phyloP scores from a whole-genome alignment of 768 basidiomycete species.

The Harrya chromipes region DNA sequence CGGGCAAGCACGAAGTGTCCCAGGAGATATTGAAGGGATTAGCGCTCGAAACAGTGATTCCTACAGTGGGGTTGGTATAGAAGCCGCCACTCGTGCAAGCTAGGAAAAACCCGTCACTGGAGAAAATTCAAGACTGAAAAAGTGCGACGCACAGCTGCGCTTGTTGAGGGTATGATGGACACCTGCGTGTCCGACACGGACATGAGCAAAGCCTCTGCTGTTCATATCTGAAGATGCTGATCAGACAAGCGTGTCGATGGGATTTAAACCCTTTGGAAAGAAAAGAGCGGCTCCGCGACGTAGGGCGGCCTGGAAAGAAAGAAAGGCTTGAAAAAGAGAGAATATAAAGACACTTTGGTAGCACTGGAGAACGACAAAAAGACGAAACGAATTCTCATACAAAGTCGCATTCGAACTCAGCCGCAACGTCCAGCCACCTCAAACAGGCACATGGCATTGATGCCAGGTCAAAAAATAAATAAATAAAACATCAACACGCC shows the following conservation, averaged over 20 bases:
- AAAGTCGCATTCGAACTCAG: constrained; percentile 25
- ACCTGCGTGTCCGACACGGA: constrained; percentile 26
- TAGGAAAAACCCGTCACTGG: constrained; percentile 17
- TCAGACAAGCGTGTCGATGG: constrained; percentile 1
- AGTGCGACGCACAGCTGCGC: constrained; percentile 23
- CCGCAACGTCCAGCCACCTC: constrained; percentile 11
- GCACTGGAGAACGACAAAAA: constrained; percentile 7
- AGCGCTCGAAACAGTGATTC: constrained; percentile 43
- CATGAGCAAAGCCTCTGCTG: constrained; percentile 27
- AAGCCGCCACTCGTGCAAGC: constrained; percentile 59
- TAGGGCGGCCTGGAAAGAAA: constrained; percentile 20
- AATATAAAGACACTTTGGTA: background rate
- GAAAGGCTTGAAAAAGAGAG: constrained; percentile 20
- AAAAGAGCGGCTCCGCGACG: constrained; percentile 31
- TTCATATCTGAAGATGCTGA: constrained; percentile 20
- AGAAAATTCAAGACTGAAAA: background rate
- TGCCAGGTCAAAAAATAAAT: no score
- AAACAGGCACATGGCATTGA: no score
- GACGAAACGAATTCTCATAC: constrained; percentile 1
- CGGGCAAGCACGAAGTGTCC: constrained; percentile 56
- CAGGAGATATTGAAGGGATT: constrained; percentile 57
- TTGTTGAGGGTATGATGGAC: constrained; percentile 17
- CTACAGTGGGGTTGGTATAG: constrained; percentile 53
- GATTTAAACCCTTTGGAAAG: constrained; percentile 3
- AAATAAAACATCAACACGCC: no score